Conservation (phyloP, 441 rosid genomes). For the Dalechampia spathulata region DNA sequence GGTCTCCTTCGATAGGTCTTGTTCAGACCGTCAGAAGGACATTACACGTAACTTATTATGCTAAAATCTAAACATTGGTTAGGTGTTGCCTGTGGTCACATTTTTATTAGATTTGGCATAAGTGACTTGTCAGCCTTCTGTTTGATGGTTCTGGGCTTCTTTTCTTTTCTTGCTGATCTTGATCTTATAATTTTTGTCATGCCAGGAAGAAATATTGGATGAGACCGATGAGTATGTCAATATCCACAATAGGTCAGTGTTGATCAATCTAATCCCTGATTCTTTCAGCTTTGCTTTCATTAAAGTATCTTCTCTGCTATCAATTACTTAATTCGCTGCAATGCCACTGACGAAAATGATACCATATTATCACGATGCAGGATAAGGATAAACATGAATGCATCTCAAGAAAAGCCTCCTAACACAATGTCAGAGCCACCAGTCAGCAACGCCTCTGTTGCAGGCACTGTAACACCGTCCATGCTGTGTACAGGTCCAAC, state of each 20-base stretch:
- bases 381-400: constrained; percentile 78
- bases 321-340: not conserved
- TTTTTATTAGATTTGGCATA: not conserved
- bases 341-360: not conserved
- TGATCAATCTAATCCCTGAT: not conserved
- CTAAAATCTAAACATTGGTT: not conserved
- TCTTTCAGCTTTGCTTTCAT: not conserved
- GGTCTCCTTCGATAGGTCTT: not conserved
- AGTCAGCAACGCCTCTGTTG: constrained; percentile 19
- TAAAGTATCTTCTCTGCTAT: not conserved
- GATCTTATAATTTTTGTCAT: constrained; percentile 5
- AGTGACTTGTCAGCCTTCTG: not conserved
- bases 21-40: not conserved
- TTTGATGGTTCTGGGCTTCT: not conserved
- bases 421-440: constrained; percentile 27
- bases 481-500: constrained; percentile 25
- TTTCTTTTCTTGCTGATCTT: not conserved
- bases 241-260: constrained; percentile 30
- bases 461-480: constrained; percentile 35
- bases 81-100: not conserved
- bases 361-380: constrained; percentile 30
- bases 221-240: constrained; percentile 42
- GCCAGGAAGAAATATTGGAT: constrained; percentile 41
- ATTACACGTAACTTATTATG: not conserved
- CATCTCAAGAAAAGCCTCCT: constrained; percentile 47